Conservation (phyloP, 1,139 yeast genomes). For the Yamadazyma sp. region DNA sequence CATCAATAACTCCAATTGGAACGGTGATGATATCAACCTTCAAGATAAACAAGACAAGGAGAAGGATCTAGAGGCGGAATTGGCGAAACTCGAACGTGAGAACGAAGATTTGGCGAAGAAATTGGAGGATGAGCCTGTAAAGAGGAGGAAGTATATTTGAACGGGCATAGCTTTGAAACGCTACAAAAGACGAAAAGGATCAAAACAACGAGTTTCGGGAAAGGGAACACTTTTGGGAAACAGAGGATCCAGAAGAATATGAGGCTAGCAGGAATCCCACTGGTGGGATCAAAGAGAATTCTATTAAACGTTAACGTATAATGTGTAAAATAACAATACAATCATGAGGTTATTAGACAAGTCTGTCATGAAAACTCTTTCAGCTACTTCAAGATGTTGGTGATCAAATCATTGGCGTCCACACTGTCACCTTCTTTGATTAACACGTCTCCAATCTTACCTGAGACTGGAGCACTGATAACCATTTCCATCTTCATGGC, state of each 20-base stretch:
- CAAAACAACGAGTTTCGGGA: too few relatives aligned
- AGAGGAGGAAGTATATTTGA: slow-evolving; percentile 16
- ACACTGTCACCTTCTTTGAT: slow-evolving; percentile 93
- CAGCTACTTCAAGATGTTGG: slow-evolving; percentile 31
- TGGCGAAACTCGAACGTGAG: slow-evolving; percentile 27
- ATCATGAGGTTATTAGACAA: neutral
- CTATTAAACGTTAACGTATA: neutral
- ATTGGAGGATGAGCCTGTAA: slow-evolving; percentile 11
- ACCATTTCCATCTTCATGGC: slow-evolving; percentile 99
- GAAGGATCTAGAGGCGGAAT: slow-evolving; percentile 24
- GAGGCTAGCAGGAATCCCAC: too few relatives aligned
- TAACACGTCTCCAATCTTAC: slow-evolving; percentile 72
- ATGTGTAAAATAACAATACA: neutral
- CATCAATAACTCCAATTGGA: slow-evolving; percentile 35
- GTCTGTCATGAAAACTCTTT: neutral
- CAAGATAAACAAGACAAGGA: slow-evolving; percentile 22
- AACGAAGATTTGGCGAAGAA: slow-evolving; percentile 23
- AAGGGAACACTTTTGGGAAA: too few relatives aligned
- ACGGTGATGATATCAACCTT: slow-evolving; percentile 24
- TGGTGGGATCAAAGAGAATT: neutral
- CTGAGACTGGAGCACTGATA: slow-evolving; percentile 86
- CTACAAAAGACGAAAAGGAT: too few relatives aligned
- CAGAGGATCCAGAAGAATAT: too few relatives aligned
- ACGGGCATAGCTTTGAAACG: too few relatives aligned
- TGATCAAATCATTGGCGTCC: slow-evolving; percentile 83